Base-by-base conservation (phyloP, 352 stramenopile species). In the Globisporangium spiculum region DNA sequence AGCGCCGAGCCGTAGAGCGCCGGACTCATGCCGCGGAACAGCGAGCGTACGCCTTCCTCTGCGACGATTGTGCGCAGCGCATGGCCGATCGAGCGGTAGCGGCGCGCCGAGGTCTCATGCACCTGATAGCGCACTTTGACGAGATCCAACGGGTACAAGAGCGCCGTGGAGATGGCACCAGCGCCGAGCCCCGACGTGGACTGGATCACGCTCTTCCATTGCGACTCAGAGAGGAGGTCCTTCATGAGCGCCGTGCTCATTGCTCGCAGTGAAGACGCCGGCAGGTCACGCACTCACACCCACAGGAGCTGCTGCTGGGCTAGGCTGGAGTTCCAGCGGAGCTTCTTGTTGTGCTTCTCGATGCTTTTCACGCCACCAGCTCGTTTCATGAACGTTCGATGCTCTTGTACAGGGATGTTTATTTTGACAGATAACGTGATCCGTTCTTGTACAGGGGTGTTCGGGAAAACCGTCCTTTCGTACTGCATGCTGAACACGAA, bases 61-160 rank as follows among this genome's bases (percentile, higher is more conserved):
- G 75, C 74, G 46, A 93, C 75, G 48, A 95, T 93, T 7, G 82
- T 79, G 57, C 80, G 83, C 71, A 93, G 92, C 24, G 82, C 86
- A 72, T 93, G 85, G 1, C 79, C 77, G 22, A 93, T 61, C 56
- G 84, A 93, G 36, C 75, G 81, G 65, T 93, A 94, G 22, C 84
- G 78, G 50, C 79, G 80, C 52, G 75, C 75, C 12, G 83, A 93
- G 44, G 77, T 75, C 77, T 98, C 94, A 63, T 98, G 89, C 44
- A 99, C 97, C 78, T 99, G 97, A 72, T 99, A 97, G 54, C 97
- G 89, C 41, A 98, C 92, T 78, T 99, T 99, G 64, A 99, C 90
- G 38, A 99, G 86, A 68, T 99, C 97, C 46, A 99, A 75, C 56
- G 97, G 97, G 74, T 99, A 98, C 32, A 99, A 77, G 60, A 94